Evolutionary conservation across 2,329 filamentous ascomycete species (phyloP), one percentile per base, ranked within the genome.

Genomic region (Aspergillus amoenus): DNA sequence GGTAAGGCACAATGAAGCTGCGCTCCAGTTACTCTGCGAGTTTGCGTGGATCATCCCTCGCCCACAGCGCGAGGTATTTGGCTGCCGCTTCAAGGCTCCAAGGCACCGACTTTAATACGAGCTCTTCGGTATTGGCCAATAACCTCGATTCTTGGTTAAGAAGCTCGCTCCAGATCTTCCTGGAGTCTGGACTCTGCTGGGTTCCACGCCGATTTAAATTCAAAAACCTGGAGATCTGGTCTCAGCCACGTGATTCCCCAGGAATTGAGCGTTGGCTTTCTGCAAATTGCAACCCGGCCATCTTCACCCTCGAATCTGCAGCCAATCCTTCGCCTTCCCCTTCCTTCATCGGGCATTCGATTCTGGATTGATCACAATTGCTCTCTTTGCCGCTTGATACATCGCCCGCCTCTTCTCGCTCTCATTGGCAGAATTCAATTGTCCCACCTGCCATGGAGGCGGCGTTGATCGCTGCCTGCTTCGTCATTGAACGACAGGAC

Each of bases 401-500:
- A 44, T 57, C 55, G 44, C 30, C 30, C 21, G 21, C 42, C 44
- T 5, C 30, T 18, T 42, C 42, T 51, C 39, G 30, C 30, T 52
- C 49, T 53, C 21, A 57, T 57, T 57, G 55, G 55, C 44, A 53
- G 49, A 46, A 42, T 39, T 7, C 47, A 9, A 32, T 48, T 30
- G 18, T 49, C 24, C 37, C 34, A 17, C 55, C 49, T 44, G 49
- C 37, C 49, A 52, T 49, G 39, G 48, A 49, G 49, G 49, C 55
- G 50, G 49, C 39, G 49, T 22, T 48, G 55, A 53, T 57, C 49
- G 30, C 22, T 46, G 30, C 13, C 34, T 32, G 15, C 55, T 48
- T 24, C 55, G n/a, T 48, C 32, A 47, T 12, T 41, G n/a, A 37
- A 53, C 32, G 12, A 34, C 5, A 47, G 15, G 22, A 13, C 43